A percentile compares a stretch with the other conserved stretches of the same genome.
These are phyloP conservation scores for Aphanomyces cochlioides DNA, from an alignment of 352 stramenopile species.

Conservation along the genomic window DNA sequence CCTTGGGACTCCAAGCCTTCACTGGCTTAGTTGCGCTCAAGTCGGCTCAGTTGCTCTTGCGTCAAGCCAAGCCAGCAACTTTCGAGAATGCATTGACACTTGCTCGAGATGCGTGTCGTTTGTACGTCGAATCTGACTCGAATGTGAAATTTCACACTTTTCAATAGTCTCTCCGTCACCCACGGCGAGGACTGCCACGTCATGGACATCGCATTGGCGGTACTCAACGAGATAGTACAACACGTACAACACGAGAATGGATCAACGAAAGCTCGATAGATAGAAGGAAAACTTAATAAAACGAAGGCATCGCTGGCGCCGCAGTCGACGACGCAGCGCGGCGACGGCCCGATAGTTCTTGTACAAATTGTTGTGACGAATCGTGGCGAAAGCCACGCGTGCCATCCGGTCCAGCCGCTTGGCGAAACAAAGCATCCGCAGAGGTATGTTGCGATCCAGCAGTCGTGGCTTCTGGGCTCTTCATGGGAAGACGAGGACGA, in stretches of 20 bases:
- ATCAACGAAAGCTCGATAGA: not conserved
- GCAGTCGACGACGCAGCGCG: conserved; percentile 19
- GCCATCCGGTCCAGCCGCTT: conserved; percentile 19
- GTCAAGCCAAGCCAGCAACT: not conserved
- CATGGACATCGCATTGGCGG: not conserved
- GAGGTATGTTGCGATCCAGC: not conserved
- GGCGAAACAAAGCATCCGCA: conserved; percentile 6
- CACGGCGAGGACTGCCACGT: conserved; percentile 7
- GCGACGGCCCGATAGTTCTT: conserved; percentile 21
- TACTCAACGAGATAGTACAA: conserved; percentile 4
- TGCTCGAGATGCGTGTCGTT: not conserved
- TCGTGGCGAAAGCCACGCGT: conserved; percentile 19
- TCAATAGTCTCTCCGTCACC: conserved; percentile 9
- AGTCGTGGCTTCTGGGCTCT: conserved; percentile 4
- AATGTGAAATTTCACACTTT: not conserved
- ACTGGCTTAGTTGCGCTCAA: not conserved
- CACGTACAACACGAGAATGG: no score
- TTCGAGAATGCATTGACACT: not conserved
- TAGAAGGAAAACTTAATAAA: conserved; percentile 11
- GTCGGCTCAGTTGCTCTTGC: not conserved
- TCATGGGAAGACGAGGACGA: conserved; percentile 20
- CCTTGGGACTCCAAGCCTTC: not conserved
- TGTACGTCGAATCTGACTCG: conserved; percentile 12
- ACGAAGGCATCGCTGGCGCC: not conserved
- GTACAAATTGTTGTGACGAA: conserved; percentile 5